Evolutionary conservation across 176 grass and related monocot genomes (phyloP), one percentile per base, ranked within the genome.

Genomic region (Typha latifolia): DNA sequence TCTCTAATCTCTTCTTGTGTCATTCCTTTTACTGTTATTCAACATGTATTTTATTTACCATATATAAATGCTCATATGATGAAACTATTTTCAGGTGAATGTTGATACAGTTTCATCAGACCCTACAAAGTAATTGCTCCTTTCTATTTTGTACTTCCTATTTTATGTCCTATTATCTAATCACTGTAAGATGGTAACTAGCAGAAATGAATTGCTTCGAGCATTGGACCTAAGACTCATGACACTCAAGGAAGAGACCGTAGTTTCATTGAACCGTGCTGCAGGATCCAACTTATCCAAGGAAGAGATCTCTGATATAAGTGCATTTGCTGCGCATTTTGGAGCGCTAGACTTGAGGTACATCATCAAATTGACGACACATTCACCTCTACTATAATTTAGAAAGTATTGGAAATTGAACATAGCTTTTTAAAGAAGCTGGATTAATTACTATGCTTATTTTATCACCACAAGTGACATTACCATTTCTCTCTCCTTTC

Each of bases 181-280:
- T 87, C 53, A 77, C 27, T 43, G 1, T 72, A 76, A 19, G 32
- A 59, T 69, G 65, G 65, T 24, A 71, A 74, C 62, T 72, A 53
- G 55, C 65, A 99, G 95, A 77, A 99, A 99, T 72, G 89, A 99
- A 67, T 83, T 99, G 62, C 77, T 99, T 67, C 83, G 79, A 71
- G 95, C 95, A 64, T 56, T 99, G 62, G 86, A 94, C 52, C 80
- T 99, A 70, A 99, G 95, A 74, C 64, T 99, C 55, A 82, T 69
- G 47, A 82, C 82, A 50, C 64, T 99, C 75, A 90, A 87, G 68
- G 95, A 99, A 67, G 95, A 99, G 62, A 76, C 87, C 12, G 43
- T 68, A 15, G 56, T 67, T 61, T 66, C 77, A 57, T 85, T 99
- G 62, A 94, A 80, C 76, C 61, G 15, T 73, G 81, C 89, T 72